Base-by-base conservation (phyloP, 2,329 filamentous ascomycete genomes). In the Aspergillus japonicus region DNA sequence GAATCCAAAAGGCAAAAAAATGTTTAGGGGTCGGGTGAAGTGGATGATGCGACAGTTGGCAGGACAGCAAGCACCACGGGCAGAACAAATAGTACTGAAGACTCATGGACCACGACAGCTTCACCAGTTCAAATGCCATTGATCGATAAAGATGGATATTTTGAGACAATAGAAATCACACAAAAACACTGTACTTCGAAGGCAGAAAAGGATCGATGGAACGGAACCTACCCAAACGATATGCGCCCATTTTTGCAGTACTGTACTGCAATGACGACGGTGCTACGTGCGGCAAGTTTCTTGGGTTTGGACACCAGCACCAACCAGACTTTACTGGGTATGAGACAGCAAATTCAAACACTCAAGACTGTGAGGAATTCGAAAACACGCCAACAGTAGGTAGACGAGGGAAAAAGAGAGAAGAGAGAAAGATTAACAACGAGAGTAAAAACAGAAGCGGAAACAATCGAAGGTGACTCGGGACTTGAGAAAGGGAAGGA, bases 221-320 rank as follows among this genome's bases (percentile, higher is more conserved):
- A 14, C 47, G 7, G 31, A 47, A 57, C 64, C 54, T 44, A 65
- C 63, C 63, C 29, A 66, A 48, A 21, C 63, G 61, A 64, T 66
- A 64, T 51, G 56, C 54, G 26, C 55, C 57, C 63, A 65, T 65
- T 23, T n/a, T 29, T 35, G 6, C 39, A 19, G 39, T 8, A 23
- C 39, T 5, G 39, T 8, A 23, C 11, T 35, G 1, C 11, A 35
- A 24, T 29, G 52, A 44, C 23, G 47, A 31, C 8, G 29, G 29
- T 26, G 47, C 10, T 47, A n/a, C 12, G 39, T 19, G 39, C 47
- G 52, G 12, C 47, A 44, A 52, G 52, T 44, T 16, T 12, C 14
- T 19, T 7, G 39, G 39, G 33, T 35, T 19, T n/a, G 5, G 39
- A 7, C 39, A n/a, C 16, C 31, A 42, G n/a, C 21, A 52, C 51